Evolutionary conservation across 257 asterid genomes (phyloP).

Genomic region (Solanum paucissectum): DNA sequence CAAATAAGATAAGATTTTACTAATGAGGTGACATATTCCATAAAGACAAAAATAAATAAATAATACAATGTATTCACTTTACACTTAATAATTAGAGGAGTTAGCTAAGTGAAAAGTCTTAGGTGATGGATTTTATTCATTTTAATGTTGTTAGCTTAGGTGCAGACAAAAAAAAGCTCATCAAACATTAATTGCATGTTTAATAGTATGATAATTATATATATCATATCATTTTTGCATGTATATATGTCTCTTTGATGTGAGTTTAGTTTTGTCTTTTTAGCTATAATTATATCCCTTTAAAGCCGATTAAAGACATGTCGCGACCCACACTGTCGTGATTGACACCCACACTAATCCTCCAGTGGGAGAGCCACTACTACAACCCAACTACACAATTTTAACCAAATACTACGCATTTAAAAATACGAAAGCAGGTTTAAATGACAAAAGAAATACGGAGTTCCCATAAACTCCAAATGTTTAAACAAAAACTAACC

Average conservation of each 20-base stretch:
- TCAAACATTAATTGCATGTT: not conserved
- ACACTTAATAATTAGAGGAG: not conserved
- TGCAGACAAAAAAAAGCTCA: not conserved
- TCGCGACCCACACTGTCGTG: no score
- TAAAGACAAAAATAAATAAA: not conserved
- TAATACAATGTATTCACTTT: not conserved
- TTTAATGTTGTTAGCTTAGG: not conserved
- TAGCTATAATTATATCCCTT: not conserved
- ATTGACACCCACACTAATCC: no score
- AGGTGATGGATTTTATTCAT: not conserved
- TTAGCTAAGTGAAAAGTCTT: not conserved
- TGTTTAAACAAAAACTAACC: no score
- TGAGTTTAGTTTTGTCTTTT: not conserved
- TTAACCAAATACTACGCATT: no score
- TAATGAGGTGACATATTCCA: not conserved
- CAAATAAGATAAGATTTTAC: not conserved
- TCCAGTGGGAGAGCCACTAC: no score
- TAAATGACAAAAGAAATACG: no score
- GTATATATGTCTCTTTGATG: not conserved
- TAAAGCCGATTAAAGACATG: not conserved
- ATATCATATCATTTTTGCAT: not conserved
- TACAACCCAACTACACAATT: no score
- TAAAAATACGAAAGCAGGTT: no score
- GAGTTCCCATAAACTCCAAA: no score
- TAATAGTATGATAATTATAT: not conserved